These are phyloP conservation scores for Cordyceps farinosa DNA, from an alignment of 2,329 filamentous ascomycete genomes.

Conservation along the genomic window DNA sequence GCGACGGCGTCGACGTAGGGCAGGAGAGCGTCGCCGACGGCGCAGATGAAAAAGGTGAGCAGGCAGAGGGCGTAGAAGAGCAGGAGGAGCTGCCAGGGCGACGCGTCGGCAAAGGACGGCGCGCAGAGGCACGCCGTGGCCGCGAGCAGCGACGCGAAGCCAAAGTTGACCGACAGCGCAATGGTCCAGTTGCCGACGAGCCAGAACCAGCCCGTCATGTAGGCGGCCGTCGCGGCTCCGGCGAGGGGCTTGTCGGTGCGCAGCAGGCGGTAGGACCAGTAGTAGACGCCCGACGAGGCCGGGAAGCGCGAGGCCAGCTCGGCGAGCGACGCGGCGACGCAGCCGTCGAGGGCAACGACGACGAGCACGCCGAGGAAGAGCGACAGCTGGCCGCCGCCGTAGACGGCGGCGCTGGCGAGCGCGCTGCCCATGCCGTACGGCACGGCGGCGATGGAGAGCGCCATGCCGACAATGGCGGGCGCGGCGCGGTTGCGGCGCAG, in stretches of 20 bases:
- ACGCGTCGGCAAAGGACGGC: conserved; percentile 6
- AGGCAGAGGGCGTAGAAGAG: conserved; percentile 60
- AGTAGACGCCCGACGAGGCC: conserved; percentile 19
- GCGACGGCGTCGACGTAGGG: conserved; percentile 58
- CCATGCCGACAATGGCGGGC: neutral
- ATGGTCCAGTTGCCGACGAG: conserved; percentile 71
- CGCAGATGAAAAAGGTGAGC: conserved; percentile 51
- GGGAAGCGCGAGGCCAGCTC: conserved; percentile 20
- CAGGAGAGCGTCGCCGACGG: conserved; percentile 54
- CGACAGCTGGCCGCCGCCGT: conserved; percentile 7
- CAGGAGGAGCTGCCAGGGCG: conserved; percentile 54
- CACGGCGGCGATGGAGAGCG: conserved; percentile 9
- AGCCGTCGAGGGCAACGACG: conserved; percentile 16
- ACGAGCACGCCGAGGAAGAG: conserved; percentile 19
- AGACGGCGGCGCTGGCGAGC: conserved; percentile 4
- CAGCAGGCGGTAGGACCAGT: conserved; percentile 18
- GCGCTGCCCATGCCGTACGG: conserved; percentile 12
- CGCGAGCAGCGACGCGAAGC: conserved; percentile 50
- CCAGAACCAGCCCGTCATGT: conserved; percentile 69
- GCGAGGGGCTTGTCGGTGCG: neutral
- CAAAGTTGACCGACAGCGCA: conserved; percentile 64
- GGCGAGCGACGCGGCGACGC: conserved; percentile 13
- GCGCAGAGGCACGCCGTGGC: conserved; percentile 16
- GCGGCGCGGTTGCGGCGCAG: conserved; percentile 1
- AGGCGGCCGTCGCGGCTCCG: conserved; percentile 36